Evolutionary conservation across 2,329 filamentous ascomycete species (phyloP).

Genomic region (Aspergillus sp.): DNA sequence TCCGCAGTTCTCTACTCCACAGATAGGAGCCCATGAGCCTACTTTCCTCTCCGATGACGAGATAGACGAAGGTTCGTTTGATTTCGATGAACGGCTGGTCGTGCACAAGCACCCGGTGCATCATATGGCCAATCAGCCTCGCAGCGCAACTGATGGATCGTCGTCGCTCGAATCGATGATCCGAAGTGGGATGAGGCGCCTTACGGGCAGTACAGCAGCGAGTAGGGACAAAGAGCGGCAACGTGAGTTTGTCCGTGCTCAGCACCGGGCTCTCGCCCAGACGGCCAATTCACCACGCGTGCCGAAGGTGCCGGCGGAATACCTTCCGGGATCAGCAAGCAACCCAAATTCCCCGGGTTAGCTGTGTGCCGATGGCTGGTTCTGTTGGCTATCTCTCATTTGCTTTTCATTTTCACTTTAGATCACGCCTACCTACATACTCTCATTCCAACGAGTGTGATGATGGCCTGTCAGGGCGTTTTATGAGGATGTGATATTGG

Average conservation of each 20-base stretch:
- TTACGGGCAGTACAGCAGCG: slow-evolving; percentile 45
- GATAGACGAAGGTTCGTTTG: slow-evolving; percentile 73
- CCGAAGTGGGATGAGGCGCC: slow-evolving; percentile 47
- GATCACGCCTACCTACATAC: neutral
- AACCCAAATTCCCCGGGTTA: slow-evolving; percentile 37
- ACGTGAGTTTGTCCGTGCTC: slow-evolving; percentile 42
- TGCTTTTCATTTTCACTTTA: neutral
- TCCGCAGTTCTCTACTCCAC: slow-evolving; percentile 56
- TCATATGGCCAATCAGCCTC: slow-evolving; percentile 25
- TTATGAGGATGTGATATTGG: neutral
- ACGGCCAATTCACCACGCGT: slow-evolving; percentile 44
- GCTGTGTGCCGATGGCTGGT: neutral
- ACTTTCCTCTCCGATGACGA: slow-evolving; percentile 78
- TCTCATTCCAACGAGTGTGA: neutral
- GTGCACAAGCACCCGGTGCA: slow-evolving; percentile 24
- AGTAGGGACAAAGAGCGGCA: slow-evolving; percentile 46
- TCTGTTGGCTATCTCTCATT: neutral
- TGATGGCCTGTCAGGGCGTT: slow-evolving; percentile 6
- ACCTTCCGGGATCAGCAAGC: slow-evolving; percentile 39
- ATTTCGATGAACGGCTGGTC: slow-evolving; percentile 68
- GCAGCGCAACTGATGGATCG: slow-evolving; percentile 39
- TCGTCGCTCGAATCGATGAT: slow-evolving; percentile 48
- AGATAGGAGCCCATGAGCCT: slow-evolving; percentile 47
- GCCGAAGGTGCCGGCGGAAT: slow-evolving; percentile 50
- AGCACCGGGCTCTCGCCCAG: slow-evolving; percentile 42